These are phyloP conservation scores for Firmiana major DNA, from an alignment of 345 rosid genomes.

Conservation along the genomic window DNA sequence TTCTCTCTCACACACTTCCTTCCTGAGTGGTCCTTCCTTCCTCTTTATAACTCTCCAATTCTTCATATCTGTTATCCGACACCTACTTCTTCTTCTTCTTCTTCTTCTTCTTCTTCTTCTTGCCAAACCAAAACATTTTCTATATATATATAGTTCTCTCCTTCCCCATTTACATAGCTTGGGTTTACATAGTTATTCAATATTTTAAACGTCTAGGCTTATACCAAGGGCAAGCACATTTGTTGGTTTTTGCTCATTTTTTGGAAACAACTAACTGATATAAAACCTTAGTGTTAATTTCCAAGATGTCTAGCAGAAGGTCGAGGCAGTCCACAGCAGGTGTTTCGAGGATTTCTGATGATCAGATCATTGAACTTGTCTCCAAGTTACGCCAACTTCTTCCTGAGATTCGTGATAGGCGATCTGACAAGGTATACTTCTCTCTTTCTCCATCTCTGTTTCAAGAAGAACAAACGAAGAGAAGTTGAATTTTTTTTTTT, in stretches of 20 bases:
- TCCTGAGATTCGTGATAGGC: slow-evolving; percentile 84
- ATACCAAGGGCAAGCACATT: not conserved
- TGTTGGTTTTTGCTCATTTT: not conserved
- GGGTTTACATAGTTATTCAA: not conserved
- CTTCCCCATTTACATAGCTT: not conserved
- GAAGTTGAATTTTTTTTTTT: not conserved
- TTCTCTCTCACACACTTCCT: slow-evolving; percentile 22
- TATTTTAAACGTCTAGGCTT: not conserved
- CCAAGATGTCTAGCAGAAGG: slow-evolving; percentile 80
- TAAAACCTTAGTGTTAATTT: not conserved
- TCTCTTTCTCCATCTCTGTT: not conserved
- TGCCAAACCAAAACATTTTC: not conserved
- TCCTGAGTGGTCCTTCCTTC: slow-evolving; percentile 48
- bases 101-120: slow-evolving; percentile 13
- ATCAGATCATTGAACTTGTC: slow-evolving; percentile 85
- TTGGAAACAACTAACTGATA: not conserved
- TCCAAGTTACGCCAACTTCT: slow-evolving; percentile 79
- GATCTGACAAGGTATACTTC: slow-evolving; percentile 65
- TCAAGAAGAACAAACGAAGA: not conserved
- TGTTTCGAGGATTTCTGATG: slow-evolving; percentile 77
- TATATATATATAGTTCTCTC: not conserved
- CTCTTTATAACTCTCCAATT: slow-evolving; percentile 56
- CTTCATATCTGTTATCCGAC: slow-evolving; percentile 33
- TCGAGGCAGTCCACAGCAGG: slow-evolving; percentile 60
- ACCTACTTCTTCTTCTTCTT: slow-evolving; percentile 8